Conservation (phyloP, 164 flowering plant species). For the Tinospora cordifolia region DNA sequence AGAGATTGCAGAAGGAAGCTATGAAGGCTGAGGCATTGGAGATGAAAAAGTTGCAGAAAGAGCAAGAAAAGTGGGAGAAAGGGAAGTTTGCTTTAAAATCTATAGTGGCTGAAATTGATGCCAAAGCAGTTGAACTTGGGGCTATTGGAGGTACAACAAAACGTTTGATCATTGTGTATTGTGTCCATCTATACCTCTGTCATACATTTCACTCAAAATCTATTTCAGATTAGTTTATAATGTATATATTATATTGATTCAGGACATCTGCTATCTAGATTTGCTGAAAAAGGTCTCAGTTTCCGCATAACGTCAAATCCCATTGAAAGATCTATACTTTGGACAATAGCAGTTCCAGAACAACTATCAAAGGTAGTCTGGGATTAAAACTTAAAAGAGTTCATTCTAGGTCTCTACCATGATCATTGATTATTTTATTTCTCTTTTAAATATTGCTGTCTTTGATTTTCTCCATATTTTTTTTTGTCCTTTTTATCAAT, state of each 20-base stretch:
- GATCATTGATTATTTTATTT: neutral
- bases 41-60: constrained; percentile 57
- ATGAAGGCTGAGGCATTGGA: constrained; percentile 74
- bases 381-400: neutral
- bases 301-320: constrained; percentile 70
- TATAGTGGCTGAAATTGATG: constrained; percentile 73
- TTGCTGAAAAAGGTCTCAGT: constrained; percentile 67
- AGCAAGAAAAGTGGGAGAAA: constrained; percentile 81
- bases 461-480: neutral
- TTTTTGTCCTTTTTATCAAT: neutral
- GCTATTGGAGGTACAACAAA: constrained; percentile 57
- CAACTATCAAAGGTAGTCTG: constrained; percentile 52
- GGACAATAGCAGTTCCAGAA: constrained; percentile 76
- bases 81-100: constrained; percentile 72
- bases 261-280: constrained; percentile 76
- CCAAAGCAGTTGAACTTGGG: constrained; percentile 66
- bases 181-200: neutral
- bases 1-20: constrained; percentile 65
- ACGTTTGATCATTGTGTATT: constrained; percentile 1
- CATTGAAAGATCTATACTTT: constrained; percentile 65
- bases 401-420: neutral
- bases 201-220: neutral
- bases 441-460: neutral
- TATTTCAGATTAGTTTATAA: neutral
- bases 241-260: constrained; percentile 12